phyloP scores from a whole-genome alignment of 2,329 filamentous ascomycete genomes.

The Ceratocystis variospora region DNA sequence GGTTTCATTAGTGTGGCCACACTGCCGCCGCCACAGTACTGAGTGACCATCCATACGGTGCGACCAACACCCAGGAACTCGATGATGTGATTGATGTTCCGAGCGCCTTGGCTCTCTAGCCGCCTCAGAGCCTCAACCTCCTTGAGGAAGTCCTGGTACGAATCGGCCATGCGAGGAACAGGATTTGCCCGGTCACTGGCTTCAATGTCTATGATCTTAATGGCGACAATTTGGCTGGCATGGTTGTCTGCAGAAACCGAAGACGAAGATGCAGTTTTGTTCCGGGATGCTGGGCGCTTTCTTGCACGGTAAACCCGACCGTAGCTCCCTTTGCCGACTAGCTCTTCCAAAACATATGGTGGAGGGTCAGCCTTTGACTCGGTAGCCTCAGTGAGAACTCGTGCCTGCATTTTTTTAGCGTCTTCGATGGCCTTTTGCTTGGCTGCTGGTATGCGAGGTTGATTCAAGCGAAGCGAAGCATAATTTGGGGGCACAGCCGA shows the following conservation, averaged over 20 bases:
- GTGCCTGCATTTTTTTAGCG: constrained; percentile 54
- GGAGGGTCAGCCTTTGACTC: constrained; percentile 47
- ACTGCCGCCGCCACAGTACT: constrained; percentile 75
- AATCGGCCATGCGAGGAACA: constrained; percentile 50
- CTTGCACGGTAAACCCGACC: constrained; percentile 59
- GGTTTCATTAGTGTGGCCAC: constrained; percentile 60
- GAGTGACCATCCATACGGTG: constrained; percentile 77
- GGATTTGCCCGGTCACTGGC: constrained; percentile 48
- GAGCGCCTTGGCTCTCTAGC: constrained; percentile 58
- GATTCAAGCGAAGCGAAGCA: constrained; percentile 6
- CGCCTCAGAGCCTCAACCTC: constrained; percentile 57
- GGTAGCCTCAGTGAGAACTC: constrained; percentile 48
- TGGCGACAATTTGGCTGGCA: constrained; percentile 46
- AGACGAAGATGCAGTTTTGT: background rate
- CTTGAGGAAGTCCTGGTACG: constrained; percentile 55
- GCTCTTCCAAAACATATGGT: constrained; percentile 53
- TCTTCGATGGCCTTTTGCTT: constrained; percentile 52
- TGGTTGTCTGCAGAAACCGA: constrained; percentile 16
- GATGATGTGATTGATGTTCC: constrained; percentile 70
- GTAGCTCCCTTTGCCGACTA: constrained; percentile 63
- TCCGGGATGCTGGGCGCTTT: constrained; percentile 20
- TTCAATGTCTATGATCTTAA: constrained; percentile 78
- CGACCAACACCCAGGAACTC: constrained; percentile 65
- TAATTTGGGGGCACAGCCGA: background rate
- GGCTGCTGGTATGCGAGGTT: constrained; percentile 32